Evolutionary conservation across 169 alveolate genomes (phyloP).

Genomic region (Cryptosporidium xiaoi): DNA sequence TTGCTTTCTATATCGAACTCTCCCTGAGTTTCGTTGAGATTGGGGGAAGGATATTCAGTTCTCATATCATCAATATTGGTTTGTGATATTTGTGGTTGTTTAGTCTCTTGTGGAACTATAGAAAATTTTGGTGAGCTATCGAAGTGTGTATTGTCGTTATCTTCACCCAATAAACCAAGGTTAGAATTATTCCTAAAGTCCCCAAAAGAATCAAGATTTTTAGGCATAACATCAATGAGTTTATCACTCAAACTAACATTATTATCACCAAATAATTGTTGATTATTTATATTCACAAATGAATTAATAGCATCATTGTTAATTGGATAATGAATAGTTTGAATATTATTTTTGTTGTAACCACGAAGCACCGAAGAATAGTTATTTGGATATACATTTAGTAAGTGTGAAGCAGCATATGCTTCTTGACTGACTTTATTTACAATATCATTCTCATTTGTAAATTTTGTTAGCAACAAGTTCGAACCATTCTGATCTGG

Average conservation of each 20-base stretch:
- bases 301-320: not conserved
- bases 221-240: not conserved
- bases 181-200: not conserved
- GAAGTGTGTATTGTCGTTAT: not conserved
- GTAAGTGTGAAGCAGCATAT: not conserved
- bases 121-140: not conserved
- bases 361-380: conserved; percentile 22
- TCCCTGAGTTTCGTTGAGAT: conserved; percentile 13
- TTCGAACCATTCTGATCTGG: not conserved
- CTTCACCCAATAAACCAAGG: not conserved
- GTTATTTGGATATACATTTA: conserved; percentile 32
- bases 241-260: no score
- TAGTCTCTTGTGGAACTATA: not conserved
- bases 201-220: not conserved
- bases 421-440: not conserved
- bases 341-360: not conserved
- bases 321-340: not conserved
- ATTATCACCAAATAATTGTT: not conserved
- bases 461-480: not conserved
- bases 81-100: conserved; percentile 1
- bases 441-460: no score
- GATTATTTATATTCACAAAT: not conserved
- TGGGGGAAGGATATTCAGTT: conserved; percentile 43
- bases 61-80: not conserved
- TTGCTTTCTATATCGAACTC: conserved; percentile 32